A percentile compares a stretch with the other conserved stretches of the same genome.
phyloP scores from a whole-genome alignment of 1,284 basidiomycete genomes.

The Ceratobasidium sp. region DNA sequence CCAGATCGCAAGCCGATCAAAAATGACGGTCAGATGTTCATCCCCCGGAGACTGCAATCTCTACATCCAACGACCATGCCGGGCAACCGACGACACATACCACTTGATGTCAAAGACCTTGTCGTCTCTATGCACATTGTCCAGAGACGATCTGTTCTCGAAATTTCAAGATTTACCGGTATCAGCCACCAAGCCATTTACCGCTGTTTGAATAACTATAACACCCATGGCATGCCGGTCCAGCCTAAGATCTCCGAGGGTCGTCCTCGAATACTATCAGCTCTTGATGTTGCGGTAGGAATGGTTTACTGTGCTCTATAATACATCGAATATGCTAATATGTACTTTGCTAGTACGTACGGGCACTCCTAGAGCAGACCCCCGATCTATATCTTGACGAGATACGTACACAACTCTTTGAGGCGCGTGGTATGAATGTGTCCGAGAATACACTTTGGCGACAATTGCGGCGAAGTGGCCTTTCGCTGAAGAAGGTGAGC shows the following conservation, averaged over 20 bases:
- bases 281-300: constrained; percentile 2
- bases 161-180: neutral
- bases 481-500: neutral
- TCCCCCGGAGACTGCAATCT: neutral
- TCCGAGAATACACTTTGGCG: neutral
- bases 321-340: neutral
- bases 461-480: neutral
- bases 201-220: neutral
- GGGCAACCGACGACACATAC: neutral
- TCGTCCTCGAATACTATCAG: neutral
- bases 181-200: neutral
- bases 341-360: neutral
- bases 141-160: neutral
- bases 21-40: neutral
- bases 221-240: neutral
- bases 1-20: neutral
- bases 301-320: neutral
- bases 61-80: neutral
- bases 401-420: neutral
- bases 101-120: neutral
- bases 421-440: neutral
- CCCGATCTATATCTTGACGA: neutral
- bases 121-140: constrained; percentile 1
- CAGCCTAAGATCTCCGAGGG: neutral
- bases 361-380: neutral